Conservation (phyloP, 805 yeast genomes). For the Saccharomycopsis guyanensis region DNA sequence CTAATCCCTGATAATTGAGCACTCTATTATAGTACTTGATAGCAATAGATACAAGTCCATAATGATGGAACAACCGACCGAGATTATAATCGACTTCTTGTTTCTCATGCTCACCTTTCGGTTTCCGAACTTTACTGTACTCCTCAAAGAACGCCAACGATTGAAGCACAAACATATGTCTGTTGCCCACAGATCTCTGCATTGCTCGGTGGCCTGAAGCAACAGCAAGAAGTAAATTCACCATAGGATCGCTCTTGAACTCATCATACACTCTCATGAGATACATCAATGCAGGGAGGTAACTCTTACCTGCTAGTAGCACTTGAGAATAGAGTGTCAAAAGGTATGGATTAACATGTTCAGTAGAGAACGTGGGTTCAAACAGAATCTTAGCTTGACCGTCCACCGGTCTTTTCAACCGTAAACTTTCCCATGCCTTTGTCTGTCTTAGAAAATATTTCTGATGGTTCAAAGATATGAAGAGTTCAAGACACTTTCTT, state of each 20-base stretch:
- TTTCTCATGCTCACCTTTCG: slow-evolving; percentile 36
- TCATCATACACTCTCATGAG: slow-evolving; percentile 61
- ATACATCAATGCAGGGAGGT: slow-evolving; percentile 75
- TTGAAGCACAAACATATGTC: slow-evolving; percentile 83
- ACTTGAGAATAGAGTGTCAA: slow-evolving; percentile 74
- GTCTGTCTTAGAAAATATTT: slow-evolving; percentile 84
- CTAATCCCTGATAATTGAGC: slow-evolving; percentile 26
- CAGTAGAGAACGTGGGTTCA: slow-evolving; percentile 23
- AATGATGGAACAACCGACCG: slow-evolving; percentile 77
- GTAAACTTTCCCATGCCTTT: slow-evolving; percentile 76
- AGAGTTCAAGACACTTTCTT: slow-evolving; percentile 45
- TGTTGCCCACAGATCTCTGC: slow-evolving; percentile 79
- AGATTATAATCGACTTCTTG: slow-evolving; percentile 80
- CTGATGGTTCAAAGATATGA: slow-evolving; percentile 77
- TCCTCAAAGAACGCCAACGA: slow-evolving; percentile 74
- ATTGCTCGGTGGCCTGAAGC: slow-evolving; percentile 84
- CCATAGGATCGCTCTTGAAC: slow-evolving; percentile 68
- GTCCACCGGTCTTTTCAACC: slow-evolving; percentile 42
- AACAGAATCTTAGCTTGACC: slow-evolving; percentile 68
- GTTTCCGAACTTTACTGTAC: slow-evolving; percentile 49
- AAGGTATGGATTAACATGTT: slow-evolving; percentile 47
- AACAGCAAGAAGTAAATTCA: slow-evolving; percentile 66
- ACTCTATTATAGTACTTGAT: slow-evolving; percentile 66
- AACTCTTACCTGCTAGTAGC: slow-evolving; percentile 74
- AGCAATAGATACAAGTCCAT: slow-evolving; percentile 73